phyloP scores from a whole-genome alignment of 257 asterid species.

The Solanum piurae region DNA sequence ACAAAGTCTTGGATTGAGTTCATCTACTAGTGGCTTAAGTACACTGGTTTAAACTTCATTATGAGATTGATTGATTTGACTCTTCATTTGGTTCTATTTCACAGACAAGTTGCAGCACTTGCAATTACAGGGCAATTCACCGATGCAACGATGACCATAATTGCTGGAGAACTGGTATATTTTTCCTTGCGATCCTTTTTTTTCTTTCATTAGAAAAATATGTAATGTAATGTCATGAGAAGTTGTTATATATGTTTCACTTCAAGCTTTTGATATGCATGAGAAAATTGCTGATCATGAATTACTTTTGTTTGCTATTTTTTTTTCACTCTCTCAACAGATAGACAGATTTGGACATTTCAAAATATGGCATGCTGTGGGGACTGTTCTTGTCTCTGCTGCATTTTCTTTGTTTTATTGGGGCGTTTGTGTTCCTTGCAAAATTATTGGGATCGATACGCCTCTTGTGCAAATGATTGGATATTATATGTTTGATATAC shows the following conservation, averaged over 20 bases:
- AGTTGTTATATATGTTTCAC: background rate
- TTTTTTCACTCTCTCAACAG: slow-evolving; percentile 13
- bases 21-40: background rate
- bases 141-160: slow-evolving; percentile 63
- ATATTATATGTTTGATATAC: slow-evolving; percentile 3
- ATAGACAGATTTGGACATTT: slow-evolving; percentile 88
- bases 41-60: background rate
- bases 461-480: slow-evolving; percentile 19
- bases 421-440: slow-evolving; percentile 67
- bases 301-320: background rate
- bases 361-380: slow-evolving; percentile 76
- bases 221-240: background rate
- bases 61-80: background rate
- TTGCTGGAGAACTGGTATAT: slow-evolving; percentile 80
- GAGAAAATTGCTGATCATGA: too few relatives aligned
- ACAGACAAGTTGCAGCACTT: slow-evolving; percentile 70
- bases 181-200: background rate
- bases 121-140: slow-evolving; percentile 84
- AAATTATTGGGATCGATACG: slow-evolving; percentile 45
- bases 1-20: background rate
- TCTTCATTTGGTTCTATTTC: slow-evolving; percentile 1
- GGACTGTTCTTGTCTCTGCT: slow-evolving; percentile 63
- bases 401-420: slow-evolving; percentile 85
- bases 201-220: background rate
- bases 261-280: background rate